Conservation (phyloP, 768 basidiomycete species). For the Hericium coralloides region DNA sequence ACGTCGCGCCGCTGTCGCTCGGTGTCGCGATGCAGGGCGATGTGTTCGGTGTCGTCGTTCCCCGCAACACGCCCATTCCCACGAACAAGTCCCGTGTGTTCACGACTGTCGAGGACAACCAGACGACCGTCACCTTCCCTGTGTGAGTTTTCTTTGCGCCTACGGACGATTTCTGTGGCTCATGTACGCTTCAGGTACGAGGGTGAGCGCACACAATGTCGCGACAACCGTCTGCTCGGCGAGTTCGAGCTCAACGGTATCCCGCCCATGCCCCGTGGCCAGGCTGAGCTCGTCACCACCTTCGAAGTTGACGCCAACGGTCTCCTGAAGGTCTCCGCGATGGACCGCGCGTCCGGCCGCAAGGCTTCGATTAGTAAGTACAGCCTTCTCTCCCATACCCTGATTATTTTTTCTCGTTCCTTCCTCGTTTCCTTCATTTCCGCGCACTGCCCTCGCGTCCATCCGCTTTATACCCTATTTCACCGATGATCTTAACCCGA, state of each 20-base stretch:
- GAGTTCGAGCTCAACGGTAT: conserved; percentile 99
- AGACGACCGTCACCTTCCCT: conserved; percentile 99
- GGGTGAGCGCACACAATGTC: conserved; percentile 99
- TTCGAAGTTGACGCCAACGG: conserved; percentile 99
- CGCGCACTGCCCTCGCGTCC: background rate
- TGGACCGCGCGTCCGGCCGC: conserved; percentile 97
- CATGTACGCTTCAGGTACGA: conserved; percentile 56
- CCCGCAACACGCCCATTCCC: conserved; percentile 98
- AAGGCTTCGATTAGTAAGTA: conserved; percentile 92
- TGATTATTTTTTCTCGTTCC: background rate
- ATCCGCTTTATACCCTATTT: background rate
- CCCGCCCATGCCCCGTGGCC: conserved; percentile 98
- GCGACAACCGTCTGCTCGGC: conserved; percentile 97
- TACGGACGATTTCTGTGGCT: conserved; percentile 6
- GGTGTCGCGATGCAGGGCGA: conserved; percentile 99
- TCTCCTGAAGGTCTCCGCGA: conserved; percentile 96
- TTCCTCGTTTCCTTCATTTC: too few relatives aligned
- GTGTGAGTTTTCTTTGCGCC: conserved; percentile 45
- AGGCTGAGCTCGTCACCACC: conserved; percentile 98
- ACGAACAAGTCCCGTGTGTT: conserved; percentile 99
- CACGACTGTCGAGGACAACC: conserved; percentile 99
- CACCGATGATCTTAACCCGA: background rate
- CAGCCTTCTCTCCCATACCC: background rate
- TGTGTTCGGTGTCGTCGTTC: conserved; percentile 98
- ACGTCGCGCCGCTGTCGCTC: conserved; percentile 95